These are phyloP conservation scores for Rhynchospora breviuscula DNA, from an alignment of 176 grass and related monocot genomes.

Conservation along the genomic window DNA sequence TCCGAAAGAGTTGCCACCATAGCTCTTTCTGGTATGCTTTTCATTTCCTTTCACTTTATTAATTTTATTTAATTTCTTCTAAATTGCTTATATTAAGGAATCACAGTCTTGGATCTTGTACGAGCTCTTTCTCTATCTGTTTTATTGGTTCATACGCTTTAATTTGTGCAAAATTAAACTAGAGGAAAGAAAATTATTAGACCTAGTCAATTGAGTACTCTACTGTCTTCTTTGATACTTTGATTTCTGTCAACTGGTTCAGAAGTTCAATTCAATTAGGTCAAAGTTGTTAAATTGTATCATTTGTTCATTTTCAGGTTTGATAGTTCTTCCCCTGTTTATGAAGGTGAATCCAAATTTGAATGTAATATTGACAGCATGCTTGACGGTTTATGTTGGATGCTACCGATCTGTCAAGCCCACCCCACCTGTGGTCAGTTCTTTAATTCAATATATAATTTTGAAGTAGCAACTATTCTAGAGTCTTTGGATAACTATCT, in stretches of 20 bases:
- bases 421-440: slow-evolving; percentile 66
- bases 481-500: background rate
- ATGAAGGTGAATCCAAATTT: slow-evolving; percentile 76
- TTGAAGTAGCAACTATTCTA: background rate
- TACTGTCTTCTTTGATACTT: background rate
- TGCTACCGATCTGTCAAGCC: slow-evolving; percentile 89
- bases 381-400: slow-evolving; percentile 87
- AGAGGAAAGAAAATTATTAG: background rate
- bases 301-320: slow-evolving; percentile 34
- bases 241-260: background rate
- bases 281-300: background rate
- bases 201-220: background rate
- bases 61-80: background rate
- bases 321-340: slow-evolving; percentile 73
- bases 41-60: background rate
- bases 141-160: too few relatives aligned
- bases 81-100: background rate
- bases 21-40: slow-evolving; percentile 58
- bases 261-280: background rate
- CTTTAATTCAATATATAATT: background rate
- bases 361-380: slow-evolving; percentile 95
- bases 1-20: slow-evolving; percentile 61
- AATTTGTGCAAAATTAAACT: background rate
- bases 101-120: slow-evolving; percentile 2
- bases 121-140: background rate